Evolutionary conservation across 1,139 yeast species (phyloP), one percentile per base, ranked within the genome.

Genomic region (Pichia sp.): DNA sequence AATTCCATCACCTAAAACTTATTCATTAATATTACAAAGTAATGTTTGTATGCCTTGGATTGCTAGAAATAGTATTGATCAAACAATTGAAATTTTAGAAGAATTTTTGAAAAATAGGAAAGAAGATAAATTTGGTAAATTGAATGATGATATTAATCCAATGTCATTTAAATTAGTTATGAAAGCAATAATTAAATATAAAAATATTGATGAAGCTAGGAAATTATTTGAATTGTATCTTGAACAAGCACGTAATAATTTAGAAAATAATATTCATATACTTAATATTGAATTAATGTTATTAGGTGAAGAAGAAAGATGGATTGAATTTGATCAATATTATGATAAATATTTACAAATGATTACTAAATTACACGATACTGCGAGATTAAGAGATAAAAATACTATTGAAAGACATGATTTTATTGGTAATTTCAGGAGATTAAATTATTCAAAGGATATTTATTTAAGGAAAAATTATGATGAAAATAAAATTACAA

Each of bases 1-100:
- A 9, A 43, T 51, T 3, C 73, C 73, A 4, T 68, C 72, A 46
- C 64, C 74, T 2, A 68, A 65, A 28, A 76, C 80, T 0, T 76
- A 68, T 57, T 59, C 66, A 4, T 47, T 61, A 40, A 37, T 63
- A 10, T 39, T 61, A 35, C 58, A 56, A 28, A 53, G 62, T 9
- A 56, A 59, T 46, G 53, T 53, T 6, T 40, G 48, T 3, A 43
- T 45, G 47, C 46, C 45, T 9, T 42, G 46, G 44, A 49, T 54
- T 29, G 50, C 57, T 6, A 45, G 54, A 42, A 55, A 58, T 4
- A 62, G 63, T 30, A 54, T 70, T 7, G 65, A 64, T 5, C 57
- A 61, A 33, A 65, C 63, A 26, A 58, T 63, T 40, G 53, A 52
- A 2, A 53, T 66, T 10, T 43, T 60, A 40, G 57, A 60, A 29